A percentile compares a stretch with the other conserved stretches of the same genome.
phyloP scores from a whole-genome alignment of 2,329 filamentous ascomycete genomes.

The Raffaelea ambrosiae region DNA sequence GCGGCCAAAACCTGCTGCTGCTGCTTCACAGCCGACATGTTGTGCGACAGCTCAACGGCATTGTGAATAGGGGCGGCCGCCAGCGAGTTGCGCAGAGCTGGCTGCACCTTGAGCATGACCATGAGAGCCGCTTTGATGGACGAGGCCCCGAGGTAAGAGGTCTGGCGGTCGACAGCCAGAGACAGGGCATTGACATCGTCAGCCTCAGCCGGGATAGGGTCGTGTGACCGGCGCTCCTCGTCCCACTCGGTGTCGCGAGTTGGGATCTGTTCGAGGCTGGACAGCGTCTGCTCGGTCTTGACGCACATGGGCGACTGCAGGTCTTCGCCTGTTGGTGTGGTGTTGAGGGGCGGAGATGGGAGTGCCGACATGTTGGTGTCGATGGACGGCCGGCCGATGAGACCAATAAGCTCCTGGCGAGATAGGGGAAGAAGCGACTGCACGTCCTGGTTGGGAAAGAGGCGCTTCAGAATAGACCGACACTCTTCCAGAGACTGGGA shows the following conservation, averaged over 20 bases:
- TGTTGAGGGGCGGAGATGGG: conserved; percentile 45
- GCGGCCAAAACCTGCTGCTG: conserved; percentile 19
- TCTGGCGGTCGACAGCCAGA: conserved; percentile 47
- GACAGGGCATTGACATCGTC: conserved; percentile 66
- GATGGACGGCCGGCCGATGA: conserved; percentile 39
- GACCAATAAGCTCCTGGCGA: conserved; percentile 49
- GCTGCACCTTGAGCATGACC: conserved; percentile 56
- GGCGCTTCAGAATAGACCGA: conserved; percentile 49
- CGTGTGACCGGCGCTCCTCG: conserved; percentile 47
- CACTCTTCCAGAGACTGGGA: conserved; percentile 60
- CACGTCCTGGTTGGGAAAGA: conserved; percentile 51
- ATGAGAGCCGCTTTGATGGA: conserved; percentile 67
- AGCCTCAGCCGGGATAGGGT: conserved; percentile 53
- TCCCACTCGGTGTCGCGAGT: conserved; percentile 58
- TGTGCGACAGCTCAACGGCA: conserved; percentile 36
- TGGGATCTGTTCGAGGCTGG: conserved; percentile 60
- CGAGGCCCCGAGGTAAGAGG: conserved; percentile 63
- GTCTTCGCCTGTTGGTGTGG: conserved; percentile 38
- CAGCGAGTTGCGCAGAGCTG: conserved; percentile 34
- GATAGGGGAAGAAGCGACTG: conserved; percentile 45
- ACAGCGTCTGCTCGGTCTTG: conserved; percentile 39
- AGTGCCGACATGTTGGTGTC: conserved; percentile 32
- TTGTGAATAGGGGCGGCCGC: conserved; percentile 35
- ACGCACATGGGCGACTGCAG: conserved; percentile 40
- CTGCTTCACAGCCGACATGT: conserved; percentile 33